Conservation (phyloP, 2,329 filamentous ascomycete species). For the Colletotrichum sp. region DNA sequence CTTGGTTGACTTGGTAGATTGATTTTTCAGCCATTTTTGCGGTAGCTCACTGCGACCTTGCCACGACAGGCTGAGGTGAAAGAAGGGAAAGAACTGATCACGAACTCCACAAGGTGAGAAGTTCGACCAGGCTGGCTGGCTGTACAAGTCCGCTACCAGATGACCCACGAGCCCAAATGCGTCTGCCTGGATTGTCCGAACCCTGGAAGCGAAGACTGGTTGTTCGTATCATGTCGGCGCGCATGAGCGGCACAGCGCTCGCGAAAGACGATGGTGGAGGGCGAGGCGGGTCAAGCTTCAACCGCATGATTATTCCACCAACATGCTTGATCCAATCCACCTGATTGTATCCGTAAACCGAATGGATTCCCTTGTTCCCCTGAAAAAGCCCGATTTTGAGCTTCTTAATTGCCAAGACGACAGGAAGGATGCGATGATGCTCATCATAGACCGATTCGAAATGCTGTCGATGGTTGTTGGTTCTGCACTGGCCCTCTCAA, state of each 20-base stretch:
- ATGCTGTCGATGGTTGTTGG: not conserved
- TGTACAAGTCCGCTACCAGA: not conserved
- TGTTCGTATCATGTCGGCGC: not conserved
- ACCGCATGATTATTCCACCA: not conserved
- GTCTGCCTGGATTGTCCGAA: not conserved
- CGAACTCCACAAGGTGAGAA: not conserved
- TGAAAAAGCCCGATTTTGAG: not conserved
- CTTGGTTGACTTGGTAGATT: not conserved
- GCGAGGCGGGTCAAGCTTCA: not conserved
- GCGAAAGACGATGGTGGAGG: not conserved
- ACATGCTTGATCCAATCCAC: not conserved
- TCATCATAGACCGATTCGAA: not conserved
- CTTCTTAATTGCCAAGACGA: not conserved
- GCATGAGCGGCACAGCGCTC: not conserved
- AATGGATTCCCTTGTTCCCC: not conserved
- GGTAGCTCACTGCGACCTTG: not conserved
- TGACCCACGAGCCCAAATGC: not conserved
- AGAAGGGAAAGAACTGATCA: not conserved
- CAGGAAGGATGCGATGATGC: not conserved
- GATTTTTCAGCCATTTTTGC: not conserved
- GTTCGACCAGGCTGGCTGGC: not conserved
- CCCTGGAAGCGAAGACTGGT: not conserved
- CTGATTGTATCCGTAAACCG: not conserved
- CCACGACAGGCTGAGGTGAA: not conserved
- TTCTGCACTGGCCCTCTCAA: not conserved